A percentile compares a stretch with the other conserved stretches of the same genome.
Conservation (phyloP, 2,329 filamentous ascomycete species). For the Microsporum canis region DNA sequence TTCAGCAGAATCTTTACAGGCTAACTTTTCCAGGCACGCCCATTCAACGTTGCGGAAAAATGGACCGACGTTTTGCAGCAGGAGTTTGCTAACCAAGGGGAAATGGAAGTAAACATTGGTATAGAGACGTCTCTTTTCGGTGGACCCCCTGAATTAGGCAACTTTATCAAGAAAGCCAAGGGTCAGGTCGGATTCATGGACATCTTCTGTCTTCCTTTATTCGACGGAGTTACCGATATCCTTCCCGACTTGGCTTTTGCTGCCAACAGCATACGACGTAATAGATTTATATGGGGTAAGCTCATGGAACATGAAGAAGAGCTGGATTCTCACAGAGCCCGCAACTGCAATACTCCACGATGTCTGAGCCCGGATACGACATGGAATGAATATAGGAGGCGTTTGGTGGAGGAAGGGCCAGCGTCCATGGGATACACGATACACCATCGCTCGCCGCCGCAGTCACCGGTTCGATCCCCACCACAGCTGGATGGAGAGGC, state of each 20-base stretch:
- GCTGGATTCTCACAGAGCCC: neutral
- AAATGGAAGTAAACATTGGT: conserved; percentile 78
- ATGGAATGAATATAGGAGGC: neutral
- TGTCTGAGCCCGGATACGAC: neutral
- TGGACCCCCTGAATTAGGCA: conserved; percentile 66
- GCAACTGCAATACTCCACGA: neutral
- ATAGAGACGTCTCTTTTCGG: conserved; percentile 80
- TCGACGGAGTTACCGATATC: conserved; percentile 75
- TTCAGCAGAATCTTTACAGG: too few species aligned
- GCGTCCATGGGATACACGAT: neutral
- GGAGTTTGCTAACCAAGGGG: conserved; percentile 84
- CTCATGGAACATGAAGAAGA: conserved; percentile 14
- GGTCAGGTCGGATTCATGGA: conserved; percentile 96
- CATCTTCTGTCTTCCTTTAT: conserved; percentile 84
- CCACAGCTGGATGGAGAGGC: neutral
- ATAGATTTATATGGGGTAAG: conserved; percentile 57
- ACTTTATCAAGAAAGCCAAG: conserved; percentile 68
- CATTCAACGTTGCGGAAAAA: conserved; percentile 66
- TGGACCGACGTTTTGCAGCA: conserved; percentile 95
- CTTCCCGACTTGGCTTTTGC: conserved; percentile 76
- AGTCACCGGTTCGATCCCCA: neutral
- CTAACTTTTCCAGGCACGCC: conserved; percentile 53
- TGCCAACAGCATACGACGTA: conserved; percentile 66
- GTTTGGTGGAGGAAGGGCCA: neutral
- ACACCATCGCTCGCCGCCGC: neutral